These are phyloP conservation scores for Nothophoma quercina DNA, from an alignment of 2,329 filamentous ascomycete species.

Conservation along the genomic window DNA sequence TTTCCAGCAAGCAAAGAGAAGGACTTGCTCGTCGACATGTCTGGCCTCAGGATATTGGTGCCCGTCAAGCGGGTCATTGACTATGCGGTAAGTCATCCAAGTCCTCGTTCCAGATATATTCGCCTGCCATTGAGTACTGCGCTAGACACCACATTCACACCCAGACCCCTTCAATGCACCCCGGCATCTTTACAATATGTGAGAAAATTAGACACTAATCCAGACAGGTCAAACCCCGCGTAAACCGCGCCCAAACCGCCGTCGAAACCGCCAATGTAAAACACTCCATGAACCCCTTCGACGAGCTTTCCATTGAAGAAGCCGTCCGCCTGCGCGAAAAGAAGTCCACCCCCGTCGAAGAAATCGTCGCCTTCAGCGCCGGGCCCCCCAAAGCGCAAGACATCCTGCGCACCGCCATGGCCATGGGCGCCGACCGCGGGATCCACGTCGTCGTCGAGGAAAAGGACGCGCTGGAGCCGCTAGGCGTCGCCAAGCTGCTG, in stretches of 20 bases:
- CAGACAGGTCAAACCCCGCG: conserved; percentile 70
- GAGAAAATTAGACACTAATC: too few species aligned
- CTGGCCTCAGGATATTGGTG: conserved; percentile 61
- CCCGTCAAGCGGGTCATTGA: conserved; percentile 66
- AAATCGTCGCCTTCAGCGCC: conserved; percentile 88
- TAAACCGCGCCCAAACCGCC: conserved; percentile 78
- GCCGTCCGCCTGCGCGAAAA: conserved; percentile 93
- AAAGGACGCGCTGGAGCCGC: conserved; percentile 81
- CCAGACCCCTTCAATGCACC: too few species aligned
- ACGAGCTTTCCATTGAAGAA: conserved; percentile 97
- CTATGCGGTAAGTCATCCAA: conserved; percentile 58
- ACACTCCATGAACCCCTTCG: conserved; percentile 98
- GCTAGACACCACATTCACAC: too few species aligned
- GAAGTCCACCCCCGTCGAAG: conserved; percentile 70
- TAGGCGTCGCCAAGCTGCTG: conserved; percentile 90
- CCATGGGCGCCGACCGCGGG: conserved; percentile 93
- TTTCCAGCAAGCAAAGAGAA: neutral
- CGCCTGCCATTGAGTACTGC: too few species aligned
- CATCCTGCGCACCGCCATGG: conserved; percentile 93
- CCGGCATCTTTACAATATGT: too few species aligned
- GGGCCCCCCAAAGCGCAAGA: conserved; percentile 89
- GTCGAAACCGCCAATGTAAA: conserved; percentile 94
- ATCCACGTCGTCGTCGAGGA: conserved; percentile 73
- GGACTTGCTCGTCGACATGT: conserved; percentile 45
- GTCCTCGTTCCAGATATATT: neutral